Percentiles rank a stretch among this genome's conserved stretches.
These are phyloP conservation scores for Carex pumila DNA, from an alignment of 176 grass and related monocot species.

Conservation along the genomic window DNA sequence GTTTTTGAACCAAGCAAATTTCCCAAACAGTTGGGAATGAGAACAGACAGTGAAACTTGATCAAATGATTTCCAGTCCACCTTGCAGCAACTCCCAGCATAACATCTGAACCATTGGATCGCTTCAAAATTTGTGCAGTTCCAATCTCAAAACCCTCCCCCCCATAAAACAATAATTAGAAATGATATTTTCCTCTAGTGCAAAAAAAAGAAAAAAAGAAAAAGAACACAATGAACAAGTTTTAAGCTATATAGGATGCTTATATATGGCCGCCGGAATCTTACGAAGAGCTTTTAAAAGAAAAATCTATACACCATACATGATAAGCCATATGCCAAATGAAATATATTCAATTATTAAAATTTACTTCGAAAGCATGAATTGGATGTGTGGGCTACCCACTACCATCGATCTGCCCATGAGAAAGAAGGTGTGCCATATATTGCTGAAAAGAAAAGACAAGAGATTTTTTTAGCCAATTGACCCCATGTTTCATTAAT, in stretches of 20 bases:
- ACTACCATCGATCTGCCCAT: conserved; percentile 57
- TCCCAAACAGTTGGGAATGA: neutral
- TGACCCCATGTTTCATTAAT: neutral
- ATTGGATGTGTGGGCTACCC: conserved; percentile 23
- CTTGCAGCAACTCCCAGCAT: too few species aligned
- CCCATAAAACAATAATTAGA: neutral
- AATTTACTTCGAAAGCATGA: neutral
- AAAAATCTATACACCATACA: neutral
- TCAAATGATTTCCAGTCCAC: too few species aligned
- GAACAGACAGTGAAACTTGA: neutral
- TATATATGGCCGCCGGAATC: too few species aligned
- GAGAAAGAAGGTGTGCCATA: conserved; percentile 78
- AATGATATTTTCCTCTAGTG: neutral
- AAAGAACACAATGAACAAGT: neutral
- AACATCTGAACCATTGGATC: too few species aligned
- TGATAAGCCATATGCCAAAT: neutral
- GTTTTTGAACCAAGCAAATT: neutral
- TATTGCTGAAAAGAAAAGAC: conserved; percentile 53
- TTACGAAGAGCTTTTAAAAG: neutral
- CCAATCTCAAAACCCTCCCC: too few species aligned
- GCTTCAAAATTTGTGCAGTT: too few species aligned
- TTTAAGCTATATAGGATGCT: neutral
- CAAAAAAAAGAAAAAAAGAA: neutral
- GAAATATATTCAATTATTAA: neutral
- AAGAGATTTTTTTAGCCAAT: neutral